Evolutionary conservation across 2,329 filamentous ascomycete species (phyloP).

Genomic region (Allantophomopsis cytisporea): DNA sequence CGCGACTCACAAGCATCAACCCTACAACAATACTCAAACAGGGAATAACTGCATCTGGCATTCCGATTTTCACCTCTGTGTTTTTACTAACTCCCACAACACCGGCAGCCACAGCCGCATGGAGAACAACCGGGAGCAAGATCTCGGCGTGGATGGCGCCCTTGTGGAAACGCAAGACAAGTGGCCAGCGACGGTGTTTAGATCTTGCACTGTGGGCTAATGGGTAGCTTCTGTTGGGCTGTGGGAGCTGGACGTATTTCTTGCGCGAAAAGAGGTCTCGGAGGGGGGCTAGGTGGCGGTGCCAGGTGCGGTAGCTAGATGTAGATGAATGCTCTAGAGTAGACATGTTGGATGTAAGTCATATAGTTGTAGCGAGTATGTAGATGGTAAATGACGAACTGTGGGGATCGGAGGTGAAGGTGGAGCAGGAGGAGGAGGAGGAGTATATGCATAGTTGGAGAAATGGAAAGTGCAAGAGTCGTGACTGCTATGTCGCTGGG

Average conservation of each 20-base stretch:
- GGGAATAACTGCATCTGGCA: constrained; percentile 29
- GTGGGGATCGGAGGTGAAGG: not conserved
- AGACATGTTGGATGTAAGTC: too few relatives aligned
- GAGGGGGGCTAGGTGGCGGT: too few relatives aligned
- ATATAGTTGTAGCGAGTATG: too few relatives aligned
- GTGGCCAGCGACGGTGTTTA: constrained; percentile 34
- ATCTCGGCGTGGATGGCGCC: constrained; percentile 48
- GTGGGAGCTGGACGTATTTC: too few relatives aligned
- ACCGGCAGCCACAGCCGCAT: constrained; percentile 41
- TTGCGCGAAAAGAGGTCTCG: too few relatives aligned
- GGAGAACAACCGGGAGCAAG: constrained; percentile 38
- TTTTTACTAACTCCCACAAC: constrained; percentile 43
- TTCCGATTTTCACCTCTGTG: constrained; percentile 32
- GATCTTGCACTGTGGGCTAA: constrained; percentile 14
- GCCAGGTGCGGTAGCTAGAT: too few relatives aligned
- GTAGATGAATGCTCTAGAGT: too few relatives aligned
- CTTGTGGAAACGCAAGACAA: constrained; percentile 50
- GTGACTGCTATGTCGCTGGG: too few relatives aligned
- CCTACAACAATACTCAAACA: constrained; percentile 52
- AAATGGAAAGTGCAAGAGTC: not conserved
- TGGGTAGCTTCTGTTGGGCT: constrained; percentile 3
- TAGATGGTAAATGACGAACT: too few relatives aligned
- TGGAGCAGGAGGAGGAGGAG: not conserved
- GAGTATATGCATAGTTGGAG: not conserved
- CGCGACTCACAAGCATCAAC: constrained; percentile 43